Conservation (phyloP, 352 stramenopile genomes). For the Globisporangium alternatum region DNA sequence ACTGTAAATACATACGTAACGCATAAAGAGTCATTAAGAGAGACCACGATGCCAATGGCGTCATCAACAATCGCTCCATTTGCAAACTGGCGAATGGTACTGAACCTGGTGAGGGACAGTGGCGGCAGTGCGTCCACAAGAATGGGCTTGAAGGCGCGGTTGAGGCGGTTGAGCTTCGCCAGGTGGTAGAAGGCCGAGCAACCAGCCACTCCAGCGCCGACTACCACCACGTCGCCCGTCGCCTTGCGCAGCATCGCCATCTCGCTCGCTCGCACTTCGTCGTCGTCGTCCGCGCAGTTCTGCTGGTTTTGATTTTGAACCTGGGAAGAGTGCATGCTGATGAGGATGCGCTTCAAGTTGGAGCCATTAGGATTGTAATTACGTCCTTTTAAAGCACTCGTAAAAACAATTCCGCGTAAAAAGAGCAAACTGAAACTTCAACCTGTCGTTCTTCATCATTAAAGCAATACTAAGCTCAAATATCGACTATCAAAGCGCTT, state of each 20-base stretch:
- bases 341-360: slow-evolving; percentile 16
- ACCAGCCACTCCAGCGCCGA: slow-evolving; percentile 67
- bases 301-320: slow-evolving; percentile 2
- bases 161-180: slow-evolving; percentile 57
- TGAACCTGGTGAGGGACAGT: slow-evolving; percentile 61
- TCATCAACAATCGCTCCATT: too few species aligned
- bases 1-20: slow-evolving; percentile 18
- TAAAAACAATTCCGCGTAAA: slow-evolving; percentile 3
- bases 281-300: background rate
- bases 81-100: background rate
- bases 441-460: slow-evolving; percentile 3
- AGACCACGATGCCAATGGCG: too few species aligned
- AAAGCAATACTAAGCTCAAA: background rate
- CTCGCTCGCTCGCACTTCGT: slow-evolving; percentile 3
- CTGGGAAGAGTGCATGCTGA: background rate
- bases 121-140: slow-evolving; percentile 65
- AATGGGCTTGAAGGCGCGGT: slow-evolving; percentile 62
- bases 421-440: slow-evolving; percentile 12
- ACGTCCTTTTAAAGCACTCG: background rate
- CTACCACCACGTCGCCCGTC: slow-evolving; percentile 63
- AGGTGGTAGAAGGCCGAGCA: slow-evolving; percentile 82
- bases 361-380: slow-evolving; percentile 1
- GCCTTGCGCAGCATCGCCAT: slow-evolving; percentile 41
- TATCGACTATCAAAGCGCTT: background rate
- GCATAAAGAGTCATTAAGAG: background rate